These are phyloP conservation scores for Proliferodiscus dingleyae DNA, from an alignment of 2,329 filamentous ascomycete species.

Conservation along the genomic window DNA sequence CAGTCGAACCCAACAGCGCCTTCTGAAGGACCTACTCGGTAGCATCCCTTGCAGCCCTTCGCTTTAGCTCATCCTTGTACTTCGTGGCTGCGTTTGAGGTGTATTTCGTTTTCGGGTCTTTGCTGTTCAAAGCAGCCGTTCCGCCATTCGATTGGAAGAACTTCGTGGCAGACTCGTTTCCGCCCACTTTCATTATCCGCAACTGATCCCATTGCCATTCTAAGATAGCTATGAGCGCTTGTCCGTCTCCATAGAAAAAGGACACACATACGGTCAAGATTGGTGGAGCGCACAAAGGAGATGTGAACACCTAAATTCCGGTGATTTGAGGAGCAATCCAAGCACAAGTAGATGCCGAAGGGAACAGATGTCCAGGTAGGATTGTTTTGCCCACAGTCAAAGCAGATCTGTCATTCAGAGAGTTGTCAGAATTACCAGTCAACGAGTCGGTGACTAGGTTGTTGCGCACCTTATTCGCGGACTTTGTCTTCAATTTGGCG, in stretches of 20 bases:
- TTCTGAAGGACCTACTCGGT: conserved; percentile 59
- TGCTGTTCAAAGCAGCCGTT: conserved; percentile 88
- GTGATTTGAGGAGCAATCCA: conserved; percentile 96
- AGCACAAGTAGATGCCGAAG: conserved; percentile 94
- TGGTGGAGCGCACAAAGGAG: conserved; percentile 96
- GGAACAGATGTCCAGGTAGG: conserved; percentile 98
- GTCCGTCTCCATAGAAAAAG: conserved; percentile 1
- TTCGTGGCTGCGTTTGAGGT: conserved; percentile 88
- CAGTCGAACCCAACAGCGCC: conserved; percentile 12
- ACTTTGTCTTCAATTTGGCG: conserved; percentile 91
- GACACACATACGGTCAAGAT: conserved; percentile 81
- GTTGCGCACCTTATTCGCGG: conserved; percentile 77
- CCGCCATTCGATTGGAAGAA: conserved; percentile 97
- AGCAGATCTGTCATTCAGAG: conserved; percentile 67
- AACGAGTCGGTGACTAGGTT: conserved; percentile 22
- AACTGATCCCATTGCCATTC: conserved; percentile 99
- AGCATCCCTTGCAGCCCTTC: conserved; percentile 75
- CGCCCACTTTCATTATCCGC: conserved; percentile 94
- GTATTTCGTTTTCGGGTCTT: conserved; percentile 96
- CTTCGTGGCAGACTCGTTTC: conserved; percentile 96
- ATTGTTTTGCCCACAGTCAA: conserved; percentile 96
- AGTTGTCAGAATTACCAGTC: conserved; percentile 11
- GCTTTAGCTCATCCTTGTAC: conserved; percentile 95
- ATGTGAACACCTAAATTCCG: conserved; percentile 98
- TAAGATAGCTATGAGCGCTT: conserved; percentile 34